Base-by-base conservation (phyloP, 2,329 filamentous ascomycete species). In the Ophiostoma quercus region DNA sequence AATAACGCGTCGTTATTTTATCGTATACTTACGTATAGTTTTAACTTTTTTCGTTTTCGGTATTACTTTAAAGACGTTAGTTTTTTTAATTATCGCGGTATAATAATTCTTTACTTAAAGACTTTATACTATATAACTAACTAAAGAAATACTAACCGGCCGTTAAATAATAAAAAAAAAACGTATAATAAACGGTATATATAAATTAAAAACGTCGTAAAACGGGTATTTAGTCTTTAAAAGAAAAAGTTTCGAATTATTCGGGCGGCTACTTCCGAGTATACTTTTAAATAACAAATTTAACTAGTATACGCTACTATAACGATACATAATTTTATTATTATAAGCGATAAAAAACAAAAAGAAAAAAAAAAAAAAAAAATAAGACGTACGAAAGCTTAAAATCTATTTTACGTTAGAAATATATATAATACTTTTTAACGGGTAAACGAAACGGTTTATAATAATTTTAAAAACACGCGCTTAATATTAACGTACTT, bases 261-360 rank as follows among this genome's bases (percentile, higher is more conserved):
- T 29, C 25, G 25, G 25, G 25, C 25, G 25, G 2, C 2, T 29
- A 29, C 25, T 29, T 29, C 2, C 2, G 2, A 29, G 25, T 29
- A 29, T 29, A 29, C 2, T 1, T 2, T 57, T 25, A 25, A 11
- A 5, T 29, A 29, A 29, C 2, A 29, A 29, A 29, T 29, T 1
- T 29, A 29, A 2, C 2, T n/a, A 29, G 11, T 60, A 25, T 60
- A 60, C 4, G 8, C 12, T 60, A 60, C 12, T 29, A 60, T 29
- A 60, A 29, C 22, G 9, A n/a, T 60, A 12, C 29, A 60, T 29
- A 60, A 60, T 22, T 60, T 60, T 29, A 60, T 60, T 29, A 29
- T 60, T 60, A 60, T 60, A 29, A 60, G 11, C 54, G 54, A 60
- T 12, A 29, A n/a, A n/a, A n/a, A n/a, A n/a, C n/a, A n/a, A n/a